Base-by-base conservation (phyloP, 2,329 filamentous ascomycete genomes). In the Fusarium keratoplasticum region DNA sequence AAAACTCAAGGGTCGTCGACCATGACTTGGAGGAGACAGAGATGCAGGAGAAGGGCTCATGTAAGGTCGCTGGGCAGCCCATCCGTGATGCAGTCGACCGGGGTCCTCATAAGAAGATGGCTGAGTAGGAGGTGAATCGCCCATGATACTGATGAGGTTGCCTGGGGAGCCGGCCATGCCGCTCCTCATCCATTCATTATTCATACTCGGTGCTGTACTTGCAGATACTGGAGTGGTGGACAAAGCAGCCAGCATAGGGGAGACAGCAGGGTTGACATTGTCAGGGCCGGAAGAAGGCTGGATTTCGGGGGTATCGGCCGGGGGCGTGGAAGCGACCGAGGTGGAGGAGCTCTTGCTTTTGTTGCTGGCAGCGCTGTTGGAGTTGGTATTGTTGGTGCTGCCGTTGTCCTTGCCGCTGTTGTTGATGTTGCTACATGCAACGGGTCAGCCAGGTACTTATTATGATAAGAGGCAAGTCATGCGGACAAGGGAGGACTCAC, bases 31-130 rank as follows among this genome's bases (percentile, higher is more conserved):
- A 42, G 83, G 82, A 11, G 83, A 84, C 44, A 81, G 76, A 1
- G 87, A 87, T 1, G 85, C 80, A 8, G 85, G 82, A 31, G 86
- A 86, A 20, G 85, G 82, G 38, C 82, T 84, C 79, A 84, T 82
- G 68, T 83, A 84, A 14, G 84, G 82, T 29, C 86, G 82, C 67
- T 89, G 81, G 70, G 84, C 84, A 85, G 81, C 83, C 86, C 86
- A 77, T 82, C 84, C 75, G 66, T 86, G 85, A 44, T 84, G 81
- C 55, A 85, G 77, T 38, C 84, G 84, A 61, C 83, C 76, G 7
- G 84, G 80, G 70, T 88, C 86, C 74, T 88, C 86, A 71, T 87
- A 88, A 2, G 86, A 88, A 22, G 86, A 88, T 18, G 86, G 86
- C 55, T 86, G 86, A 20, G 86, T 88, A 4, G 87, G 87, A 57